phyloP scores from a whole-genome alignment of 2,329 filamentous ascomycete species.

The Pyrenophora seminiperda region DNA sequence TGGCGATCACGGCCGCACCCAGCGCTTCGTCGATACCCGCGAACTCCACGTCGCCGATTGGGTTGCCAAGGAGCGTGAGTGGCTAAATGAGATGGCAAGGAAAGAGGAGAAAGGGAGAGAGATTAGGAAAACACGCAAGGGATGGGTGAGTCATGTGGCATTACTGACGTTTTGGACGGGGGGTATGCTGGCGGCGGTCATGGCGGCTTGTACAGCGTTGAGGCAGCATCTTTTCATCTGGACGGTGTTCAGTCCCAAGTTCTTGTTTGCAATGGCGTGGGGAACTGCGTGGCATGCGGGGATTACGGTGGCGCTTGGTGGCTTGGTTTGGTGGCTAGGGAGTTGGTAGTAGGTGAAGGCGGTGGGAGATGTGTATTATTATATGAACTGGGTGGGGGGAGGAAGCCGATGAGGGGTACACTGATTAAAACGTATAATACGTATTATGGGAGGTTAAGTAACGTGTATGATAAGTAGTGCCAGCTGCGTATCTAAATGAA shows the following conservation, averaged over 20 bases:
- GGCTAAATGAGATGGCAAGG: constrained; percentile 28
- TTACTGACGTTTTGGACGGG: constrained; percentile 74
- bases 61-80: constrained; percentile 38
- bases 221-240: constrained; percentile 94
- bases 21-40: constrained; percentile 22
- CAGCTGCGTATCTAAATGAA: too few relatives aligned
- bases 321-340: constrained; percentile 41
- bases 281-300: constrained; percentile 77
- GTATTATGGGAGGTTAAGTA: too few relatives aligned
- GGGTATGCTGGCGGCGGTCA: constrained; percentile 71
- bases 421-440: too few relatives aligned
- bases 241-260: constrained; percentile 98
- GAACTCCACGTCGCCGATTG: constrained; percentile 35
- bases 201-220: constrained; percentile 84
- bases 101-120: constrained; percentile 20
- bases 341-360: constrained; percentile 25
- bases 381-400: neutral
- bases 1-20: constrained; percentile 25
- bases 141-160: constrained; percentile 58
- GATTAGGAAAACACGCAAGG: constrained; percentile 9
- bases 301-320: constrained; percentile 40
- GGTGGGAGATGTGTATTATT: neutral
- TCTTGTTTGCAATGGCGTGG: constrained; percentile 91
- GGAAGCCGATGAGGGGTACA: too few relatives aligned
- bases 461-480: too few relatives aligned